A percentile compares a stretch with the other conserved stretches of the same genome.
Evolutionary conservation across 495 filamentous ascomycete genomes (phyloP).

Genomic region (Rhypophila decipiens): DNA sequence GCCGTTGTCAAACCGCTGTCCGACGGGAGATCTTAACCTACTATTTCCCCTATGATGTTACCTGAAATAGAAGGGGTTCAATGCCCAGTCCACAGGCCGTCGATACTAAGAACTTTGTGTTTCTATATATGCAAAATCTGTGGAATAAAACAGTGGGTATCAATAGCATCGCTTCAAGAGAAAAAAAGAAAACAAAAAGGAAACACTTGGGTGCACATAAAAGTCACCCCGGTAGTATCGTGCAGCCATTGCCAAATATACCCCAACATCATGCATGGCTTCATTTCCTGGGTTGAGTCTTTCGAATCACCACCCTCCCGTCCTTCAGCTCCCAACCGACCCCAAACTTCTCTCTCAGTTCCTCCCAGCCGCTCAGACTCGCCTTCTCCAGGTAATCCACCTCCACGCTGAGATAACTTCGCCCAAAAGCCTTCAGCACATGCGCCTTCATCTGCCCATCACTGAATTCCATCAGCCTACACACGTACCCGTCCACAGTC

Average conservation of each 20-base stretch:
- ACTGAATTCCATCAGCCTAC: conserved; percentile 72
- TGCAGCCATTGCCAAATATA: no score
- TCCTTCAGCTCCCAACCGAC: conserved; percentile 76
- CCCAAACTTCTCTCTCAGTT: conserved; percentile 54
- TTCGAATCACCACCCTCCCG: conserved; percentile 61
- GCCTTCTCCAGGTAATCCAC: conserved; percentile 56
- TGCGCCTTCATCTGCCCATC: conserved; percentile 62
- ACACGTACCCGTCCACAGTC: conserved; percentile 69
- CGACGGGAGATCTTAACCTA: no score
- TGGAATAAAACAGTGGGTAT: neutral
- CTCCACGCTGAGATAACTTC: conserved; percentile 70
- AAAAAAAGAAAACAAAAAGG: neutral
- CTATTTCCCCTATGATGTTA: no score
- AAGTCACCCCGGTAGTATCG: no score
- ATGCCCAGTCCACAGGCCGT: no score
- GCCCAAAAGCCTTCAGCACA: conserved; percentile 76
- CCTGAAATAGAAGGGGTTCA: no score
- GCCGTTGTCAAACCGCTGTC: no score
- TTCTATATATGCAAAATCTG: neutral
- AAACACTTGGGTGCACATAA: neutral
- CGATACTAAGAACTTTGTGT: no score
- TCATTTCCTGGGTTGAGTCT: conserved; percentile 31
- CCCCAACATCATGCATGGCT: neutral
- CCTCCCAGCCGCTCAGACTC: conserved; percentile 59
- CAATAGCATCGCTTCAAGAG: neutral